phyloP scores from a whole-genome alignment of 805 yeast species.

The Ogataea angusta region DNA sequence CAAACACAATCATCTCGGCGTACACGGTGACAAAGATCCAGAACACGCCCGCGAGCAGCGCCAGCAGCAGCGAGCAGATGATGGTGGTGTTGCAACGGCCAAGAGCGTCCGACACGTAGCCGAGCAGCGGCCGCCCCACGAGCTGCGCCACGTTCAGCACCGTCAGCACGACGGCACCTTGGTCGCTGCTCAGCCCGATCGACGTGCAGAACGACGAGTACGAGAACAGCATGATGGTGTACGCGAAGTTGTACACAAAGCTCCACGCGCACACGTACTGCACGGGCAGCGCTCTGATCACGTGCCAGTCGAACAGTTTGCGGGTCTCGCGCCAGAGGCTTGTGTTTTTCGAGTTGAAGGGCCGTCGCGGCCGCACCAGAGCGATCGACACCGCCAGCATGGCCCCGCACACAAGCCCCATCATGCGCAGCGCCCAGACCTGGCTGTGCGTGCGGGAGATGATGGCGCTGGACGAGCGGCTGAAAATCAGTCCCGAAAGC shows the following conservation, averaged over 20 bases:
- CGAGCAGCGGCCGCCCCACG: constrained; percentile 50
- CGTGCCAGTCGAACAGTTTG: constrained; percentile 13
- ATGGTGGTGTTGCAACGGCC: constrained; percentile 49
- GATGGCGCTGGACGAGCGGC: constrained; percentile 41
- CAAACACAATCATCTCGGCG: constrained; percentile 40
- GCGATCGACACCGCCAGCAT: constrained; percentile 19
- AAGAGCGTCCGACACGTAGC: constrained; percentile 41
- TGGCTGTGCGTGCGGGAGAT: constrained; percentile 41
- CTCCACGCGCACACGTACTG: constrained; percentile 25
- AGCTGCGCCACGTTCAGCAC: constrained; percentile 45
- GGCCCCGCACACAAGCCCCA: constrained; percentile 34
- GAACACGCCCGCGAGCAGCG: constrained; percentile 40
- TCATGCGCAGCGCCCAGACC: constrained; percentile 44
- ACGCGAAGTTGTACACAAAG: constrained; percentile 28
- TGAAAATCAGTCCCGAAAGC: constrained; percentile 48
- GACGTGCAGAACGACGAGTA: constrained; percentile 46
- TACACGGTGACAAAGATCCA: constrained; percentile 49
- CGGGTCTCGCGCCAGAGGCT: constrained; percentile 21
- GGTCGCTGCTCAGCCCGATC: constrained; percentile 43
- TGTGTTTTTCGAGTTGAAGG: constrained; percentile 20
- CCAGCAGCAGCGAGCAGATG: constrained; percentile 32
- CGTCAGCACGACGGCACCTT: constrained; percentile 47
- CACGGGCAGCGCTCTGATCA: constrained; percentile 23
- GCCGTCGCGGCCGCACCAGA: constrained; percentile 23
- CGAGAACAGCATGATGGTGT: constrained; percentile 42